Evolutionary conservation across 1,284 basidiomycete species (phyloP), one percentile per base, ranked within the genome.

Genomic region (Sphagnurus paluster): DNA sequence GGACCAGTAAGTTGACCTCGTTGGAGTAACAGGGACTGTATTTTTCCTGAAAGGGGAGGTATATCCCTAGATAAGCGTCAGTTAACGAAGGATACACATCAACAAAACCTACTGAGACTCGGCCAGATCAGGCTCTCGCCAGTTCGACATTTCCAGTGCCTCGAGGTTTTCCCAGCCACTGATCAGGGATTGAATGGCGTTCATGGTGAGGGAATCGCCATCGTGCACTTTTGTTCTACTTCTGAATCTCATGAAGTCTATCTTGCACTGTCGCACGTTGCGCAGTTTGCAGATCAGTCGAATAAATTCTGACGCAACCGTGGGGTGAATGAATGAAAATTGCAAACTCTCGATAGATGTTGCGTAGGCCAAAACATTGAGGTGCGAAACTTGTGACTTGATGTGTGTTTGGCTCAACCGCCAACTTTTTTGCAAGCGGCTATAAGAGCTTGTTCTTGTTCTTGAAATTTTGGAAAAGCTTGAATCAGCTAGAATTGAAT

Each of bases 341-440:
- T 23, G 8, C 11, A 48, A 20, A 6, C 4, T 30, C 19, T 44
- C 25, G 16, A 40, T 32, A 3, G 30, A 33, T 1, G 29, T 39
- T 2, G 36, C 41, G 30, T 39, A 32, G 7, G 9, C 17, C 19
- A 48, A n/a, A 9, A 48, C 44, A 19, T 14, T 39, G 24, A 48
- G 26, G 19, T 44, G 23, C 33, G 47, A 35, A 8, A n/a, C n/a
- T n/a, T n/a, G n/a, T n/a, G n/a, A n/a, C n/a, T n/a, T n/a, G n/a
- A n/a, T n/a, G n/a, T n/a, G n/a, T n/a, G n/a, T n/a, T n/a, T n/a
- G n/a, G n/a, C n/a, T n/a, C n/a, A n/a, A n/a, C n/a, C n/a, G n/a
- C n/a, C n/a, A n/a, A n/a, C n/a, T n/a, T n/a, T n/a, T n/a, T n/a
- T n/a, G n/a, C n/a, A n/a, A n/a, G n/a, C n/a, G n/a, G n/a, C n/a